phyloP scores from a whole-genome alignment of 495 filamentous ascomycete species.

The Thermothielavioides terrestris region DNA sequence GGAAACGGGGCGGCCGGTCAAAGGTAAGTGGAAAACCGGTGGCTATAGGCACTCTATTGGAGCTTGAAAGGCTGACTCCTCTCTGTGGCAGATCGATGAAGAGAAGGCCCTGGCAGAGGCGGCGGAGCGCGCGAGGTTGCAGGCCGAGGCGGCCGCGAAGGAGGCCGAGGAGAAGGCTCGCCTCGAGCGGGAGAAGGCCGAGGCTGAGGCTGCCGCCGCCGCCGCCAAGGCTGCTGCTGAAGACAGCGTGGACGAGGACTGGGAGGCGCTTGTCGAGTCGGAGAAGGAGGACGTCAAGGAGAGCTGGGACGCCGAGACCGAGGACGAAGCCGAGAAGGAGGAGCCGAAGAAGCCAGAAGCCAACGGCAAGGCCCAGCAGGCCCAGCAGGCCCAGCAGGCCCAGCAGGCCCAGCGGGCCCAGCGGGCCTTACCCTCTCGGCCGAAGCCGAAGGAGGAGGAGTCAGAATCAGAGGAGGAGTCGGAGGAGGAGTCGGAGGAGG shows the following conservation, averaged over 20 bases:
- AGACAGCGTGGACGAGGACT: slow-evolving; percentile 65
- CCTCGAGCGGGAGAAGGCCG: slow-evolving; percentile 40
- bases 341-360: slow-evolving; percentile 18
- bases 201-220: slow-evolving; percentile 47
- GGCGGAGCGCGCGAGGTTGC: slow-evolving; percentile 54
- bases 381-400: too few species aligned
- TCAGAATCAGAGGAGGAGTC: slow-evolving; percentile 28
- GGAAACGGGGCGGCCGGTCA: slow-evolving; percentile 63
- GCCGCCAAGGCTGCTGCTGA: slow-evolving; percentile 44
- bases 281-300: slow-evolving; percentile 74
- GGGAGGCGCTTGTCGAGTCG: slow-evolving; percentile 77
- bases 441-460: slow-evolving; percentile 16
- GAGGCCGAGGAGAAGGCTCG: slow-evolving; percentile 47
- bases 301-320: slow-evolving; percentile 84
- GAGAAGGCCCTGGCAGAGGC: slow-evolving; percentile 64
- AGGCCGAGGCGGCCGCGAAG: slow-evolving; percentile 57
- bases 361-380: slow-evolving; percentile 19
- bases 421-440: slow-evolving; percentile 30
- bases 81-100: slow-evolving; percentile 48
- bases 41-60: not conserved
- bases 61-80: not conserved
- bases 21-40: slow-evolving; percentile 42
- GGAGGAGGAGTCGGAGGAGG: slow-evolving; percentile 51
- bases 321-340: slow-evolving; percentile 53
- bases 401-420: too few species aligned